Evolutionary conservation across 345 rosid genomes (phyloP).

Genomic region (Rhizophora mangle): DNA sequence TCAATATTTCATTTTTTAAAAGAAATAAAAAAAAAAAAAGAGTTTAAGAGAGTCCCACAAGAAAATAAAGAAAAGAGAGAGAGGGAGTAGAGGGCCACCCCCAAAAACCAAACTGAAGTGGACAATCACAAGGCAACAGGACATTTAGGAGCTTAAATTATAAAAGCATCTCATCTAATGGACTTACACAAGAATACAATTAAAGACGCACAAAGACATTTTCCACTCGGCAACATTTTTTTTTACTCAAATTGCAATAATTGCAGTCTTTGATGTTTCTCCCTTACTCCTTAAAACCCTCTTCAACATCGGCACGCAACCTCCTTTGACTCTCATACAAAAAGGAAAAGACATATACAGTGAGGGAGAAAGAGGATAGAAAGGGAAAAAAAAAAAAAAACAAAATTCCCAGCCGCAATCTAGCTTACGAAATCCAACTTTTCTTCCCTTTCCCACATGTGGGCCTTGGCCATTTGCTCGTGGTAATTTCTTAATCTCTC

Average conservation of each 20-base stretch:
- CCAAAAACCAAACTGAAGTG: neutral
- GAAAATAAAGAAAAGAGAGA: too few relatives aligned
- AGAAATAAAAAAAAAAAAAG: too few relatives aligned
- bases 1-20: neutral
- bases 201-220: conserved; percentile 20
- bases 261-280: conserved; percentile 64
- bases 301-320: conserved; percentile 59
- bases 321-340: conserved; percentile 48
- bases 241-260: conserved; percentile 50
- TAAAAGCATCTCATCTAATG: neutral
- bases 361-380: neutral
- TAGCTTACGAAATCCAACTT: conserved; percentile 36
- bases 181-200: neutral
- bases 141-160: neutral
- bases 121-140: neutral
- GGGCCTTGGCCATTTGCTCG: conserved; percentile 29
- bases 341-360: neutral
- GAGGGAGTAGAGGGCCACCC: too few relatives aligned
- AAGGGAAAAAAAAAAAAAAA: neutral
- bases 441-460: conserved; percentile 19
- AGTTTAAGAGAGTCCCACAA: neutral
- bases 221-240: conserved; percentile 28
- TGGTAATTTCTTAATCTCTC: conserved; percentile 16
- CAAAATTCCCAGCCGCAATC: conserved; percentile 44
- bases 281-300: conserved; percentile 34